A percentile compares a stretch with the other conserved stretches of the same genome.
Conservation (phyloP, 2,329 filamentous ascomycete genomes). For the Cladosporium cucumerinum region DNA sequence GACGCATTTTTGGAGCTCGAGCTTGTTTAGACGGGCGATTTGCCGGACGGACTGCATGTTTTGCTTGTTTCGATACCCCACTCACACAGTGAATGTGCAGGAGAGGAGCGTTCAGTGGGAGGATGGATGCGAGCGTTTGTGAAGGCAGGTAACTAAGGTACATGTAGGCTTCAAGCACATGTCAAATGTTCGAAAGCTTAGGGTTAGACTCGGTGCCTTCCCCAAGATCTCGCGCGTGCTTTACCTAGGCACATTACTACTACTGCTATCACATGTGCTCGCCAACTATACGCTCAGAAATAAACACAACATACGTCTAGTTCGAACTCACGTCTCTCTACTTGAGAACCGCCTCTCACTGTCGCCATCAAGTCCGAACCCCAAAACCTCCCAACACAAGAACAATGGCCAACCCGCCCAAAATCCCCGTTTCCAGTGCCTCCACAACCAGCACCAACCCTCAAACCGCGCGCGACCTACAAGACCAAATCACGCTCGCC, state of each 20-base stretch:
- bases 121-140: not conserved
- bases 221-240: not conserved
- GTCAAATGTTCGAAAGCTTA: not conserved
- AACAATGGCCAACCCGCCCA: slow-evolving; percentile 20
- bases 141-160: too few relatives aligned
- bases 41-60: slow-evolving; percentile 91
- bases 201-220: not conserved
- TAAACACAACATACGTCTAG: not conserved
- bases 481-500: slow-evolving; percentile 42
- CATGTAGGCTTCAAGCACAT: not conserved
- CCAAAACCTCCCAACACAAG: not conserved
- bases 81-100: not conserved
- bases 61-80: not conserved
- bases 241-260: not conserved
- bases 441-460: slow-evolving; percentile 37
- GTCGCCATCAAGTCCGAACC: not conserved
- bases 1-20: slow-evolving; percentile 86
- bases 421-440: slow-evolving; percentile 41
- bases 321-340: not conserved
- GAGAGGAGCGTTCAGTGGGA: not conserved
- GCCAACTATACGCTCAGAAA: not conserved
- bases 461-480: slow-evolving; percentile 29
- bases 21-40: slow-evolving; percentile 89
- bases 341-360: not conserved
- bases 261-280: not conserved